These are phyloP conservation scores for Hypoxylon sp. DNA, from an alignment of 2,329 filamentous ascomycete species.

Conservation along the genomic window DNA sequence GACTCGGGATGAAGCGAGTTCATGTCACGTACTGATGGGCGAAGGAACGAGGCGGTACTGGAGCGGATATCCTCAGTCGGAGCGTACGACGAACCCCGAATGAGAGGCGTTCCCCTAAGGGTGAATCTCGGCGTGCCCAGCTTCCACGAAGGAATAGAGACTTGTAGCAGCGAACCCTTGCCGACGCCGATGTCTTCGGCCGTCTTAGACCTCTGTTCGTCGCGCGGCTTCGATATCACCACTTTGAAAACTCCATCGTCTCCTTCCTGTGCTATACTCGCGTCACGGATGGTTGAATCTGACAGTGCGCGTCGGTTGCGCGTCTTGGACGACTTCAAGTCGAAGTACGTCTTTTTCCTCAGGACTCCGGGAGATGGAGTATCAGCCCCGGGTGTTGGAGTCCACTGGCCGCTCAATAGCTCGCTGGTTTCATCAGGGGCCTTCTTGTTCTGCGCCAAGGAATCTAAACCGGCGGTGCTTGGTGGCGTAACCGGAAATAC, in stretches of 20 bases:
- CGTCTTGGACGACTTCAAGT: slow-evolving; percentile 34
- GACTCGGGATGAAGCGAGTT: slow-evolving; percentile 45
- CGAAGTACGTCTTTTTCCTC: slow-evolving; percentile 47
- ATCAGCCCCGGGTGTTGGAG: slow-evolving; percentile 48
- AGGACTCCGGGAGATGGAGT: slow-evolving; percentile 43
- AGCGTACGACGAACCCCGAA: slow-evolving; percentile 82
- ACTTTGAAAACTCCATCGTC: slow-evolving; percentile 78
- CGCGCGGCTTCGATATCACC: slow-evolving; percentile 76
- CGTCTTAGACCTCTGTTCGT: slow-evolving; percentile 67
- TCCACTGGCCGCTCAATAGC: slow-evolving; percentile 52
- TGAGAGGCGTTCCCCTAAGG: slow-evolving; percentile 74
- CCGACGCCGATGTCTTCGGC: slow-evolving; percentile 61
- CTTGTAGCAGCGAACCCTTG: slow-evolving; percentile 67
- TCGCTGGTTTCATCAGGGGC: slow-evolving; percentile 45
- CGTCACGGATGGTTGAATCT: slow-evolving; percentile 78
- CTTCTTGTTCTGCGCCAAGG: slow-evolving; percentile 46
- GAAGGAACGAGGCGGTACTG: slow-evolving; percentile 63
- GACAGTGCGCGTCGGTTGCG: slow-evolving; percentile 72
- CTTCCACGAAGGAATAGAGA: slow-evolving; percentile 84
- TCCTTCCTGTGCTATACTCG: slow-evolving; percentile 58
- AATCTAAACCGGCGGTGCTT: slow-evolving; percentile 64
- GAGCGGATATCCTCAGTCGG: slow-evolving; percentile 76
- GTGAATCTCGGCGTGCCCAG: slow-evolving; percentile 85
- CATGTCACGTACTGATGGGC: slow-evolving; percentile 47
- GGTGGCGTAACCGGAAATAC: slow-evolving; percentile 68